phyloP scores from a whole-genome alignment of 2,329 filamentous ascomycete genomes.

The Fusarium xylarioides region DNA sequence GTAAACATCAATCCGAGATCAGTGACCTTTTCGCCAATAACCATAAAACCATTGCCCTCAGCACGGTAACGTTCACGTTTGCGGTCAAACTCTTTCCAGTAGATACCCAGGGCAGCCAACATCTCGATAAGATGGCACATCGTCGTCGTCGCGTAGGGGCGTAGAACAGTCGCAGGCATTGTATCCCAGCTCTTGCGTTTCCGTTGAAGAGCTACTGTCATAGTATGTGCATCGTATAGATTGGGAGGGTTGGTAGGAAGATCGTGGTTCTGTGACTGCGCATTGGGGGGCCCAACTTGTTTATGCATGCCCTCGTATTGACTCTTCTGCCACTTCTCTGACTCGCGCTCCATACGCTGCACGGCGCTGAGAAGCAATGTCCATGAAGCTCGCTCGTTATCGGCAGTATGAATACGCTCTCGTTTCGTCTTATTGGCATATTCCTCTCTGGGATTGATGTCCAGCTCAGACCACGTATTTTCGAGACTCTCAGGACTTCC shows the following conservation, averaged over 20 bases:
- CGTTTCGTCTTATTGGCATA: slow-evolving; percentile 40
- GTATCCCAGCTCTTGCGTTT: slow-evolving; percentile 61
- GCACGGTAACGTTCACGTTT: slow-evolving; percentile 61
- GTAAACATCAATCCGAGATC: slow-evolving; percentile 65
- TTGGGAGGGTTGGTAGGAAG: slow-evolving; percentile 40
- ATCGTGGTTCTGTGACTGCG: slow-evolving; percentile 16
- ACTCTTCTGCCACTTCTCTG: slow-evolving; percentile 55
- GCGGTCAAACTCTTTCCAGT: slow-evolving; percentile 68
- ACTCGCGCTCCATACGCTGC: slow-evolving; percentile 60
- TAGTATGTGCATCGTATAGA: slow-evolving; percentile 48
- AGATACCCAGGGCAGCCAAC: slow-evolving; percentile 62
- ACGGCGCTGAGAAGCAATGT: slow-evolving; percentile 59
- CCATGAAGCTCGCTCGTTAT: slow-evolving; percentile 67
- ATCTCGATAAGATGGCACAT: slow-evolving; percentile 66
- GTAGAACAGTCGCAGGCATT: slow-evolving; percentile 58
- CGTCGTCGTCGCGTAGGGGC: slow-evolving; percentile 63
- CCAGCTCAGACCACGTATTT: slow-evolving; percentile 46
- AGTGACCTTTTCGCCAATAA: slow-evolving; percentile 55
- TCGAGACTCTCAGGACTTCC: slow-evolving; percentile 50
- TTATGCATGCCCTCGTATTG: slow-evolving; percentile 45
- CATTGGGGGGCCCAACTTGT: slow-evolving; percentile 32
- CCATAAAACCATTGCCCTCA: slow-evolving; percentile 64
- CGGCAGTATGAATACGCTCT: slow-evolving; percentile 60
- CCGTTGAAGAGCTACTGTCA: slow-evolving; percentile 58
- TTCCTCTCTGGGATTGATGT: slow-evolving; percentile 44